Evolutionary conservation across 108 stramenopile genomes (phyloP).

Genomic region (Conticribra weissflogii): DNA sequence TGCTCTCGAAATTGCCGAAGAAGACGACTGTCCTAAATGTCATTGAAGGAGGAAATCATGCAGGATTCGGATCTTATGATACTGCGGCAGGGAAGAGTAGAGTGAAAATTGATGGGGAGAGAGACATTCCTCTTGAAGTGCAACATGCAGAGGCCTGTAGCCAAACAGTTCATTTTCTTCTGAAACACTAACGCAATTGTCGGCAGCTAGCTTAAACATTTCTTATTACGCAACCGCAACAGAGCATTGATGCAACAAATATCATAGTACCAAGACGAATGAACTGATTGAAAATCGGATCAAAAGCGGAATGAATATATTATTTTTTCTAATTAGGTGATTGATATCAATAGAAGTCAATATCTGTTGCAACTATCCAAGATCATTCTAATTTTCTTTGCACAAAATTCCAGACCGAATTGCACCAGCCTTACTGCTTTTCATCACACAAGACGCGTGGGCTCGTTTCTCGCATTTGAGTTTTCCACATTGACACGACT

Average conservation of each 20-base stretch:
- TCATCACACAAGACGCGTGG: conserved; percentile 54
- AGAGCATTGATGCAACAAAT: no score
- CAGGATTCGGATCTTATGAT: conserved; percentile 38
- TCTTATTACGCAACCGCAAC: no score
- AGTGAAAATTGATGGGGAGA: neutral
- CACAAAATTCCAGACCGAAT: neutral
- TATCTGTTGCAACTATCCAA: no score
- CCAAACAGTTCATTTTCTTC: conserved; percentile 8
- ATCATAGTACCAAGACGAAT: no score
- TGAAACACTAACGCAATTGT: neutral
- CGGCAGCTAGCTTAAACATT: no score
- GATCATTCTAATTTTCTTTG: no score
- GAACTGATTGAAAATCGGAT: no score
- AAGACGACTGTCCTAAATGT: conserved; percentile 7
- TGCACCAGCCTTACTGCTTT: conserved; percentile 4
- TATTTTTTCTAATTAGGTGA: no score
- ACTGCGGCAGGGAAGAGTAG: conserved; percentile 13
- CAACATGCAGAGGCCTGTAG: conserved; percentile 12
- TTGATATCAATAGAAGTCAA: no score
- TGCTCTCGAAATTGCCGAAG: conserved; percentile 29
- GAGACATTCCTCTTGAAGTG: conserved; percentile 9
- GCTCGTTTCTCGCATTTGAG: conserved; percentile 45
- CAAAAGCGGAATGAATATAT: no score
- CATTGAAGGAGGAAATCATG: conserved; percentile 42
- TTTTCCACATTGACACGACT: conserved; percentile 61